phyloP scores from a whole-genome alignment of 352 stramenopile species.

The Phytophthora foliorum region DNA sequence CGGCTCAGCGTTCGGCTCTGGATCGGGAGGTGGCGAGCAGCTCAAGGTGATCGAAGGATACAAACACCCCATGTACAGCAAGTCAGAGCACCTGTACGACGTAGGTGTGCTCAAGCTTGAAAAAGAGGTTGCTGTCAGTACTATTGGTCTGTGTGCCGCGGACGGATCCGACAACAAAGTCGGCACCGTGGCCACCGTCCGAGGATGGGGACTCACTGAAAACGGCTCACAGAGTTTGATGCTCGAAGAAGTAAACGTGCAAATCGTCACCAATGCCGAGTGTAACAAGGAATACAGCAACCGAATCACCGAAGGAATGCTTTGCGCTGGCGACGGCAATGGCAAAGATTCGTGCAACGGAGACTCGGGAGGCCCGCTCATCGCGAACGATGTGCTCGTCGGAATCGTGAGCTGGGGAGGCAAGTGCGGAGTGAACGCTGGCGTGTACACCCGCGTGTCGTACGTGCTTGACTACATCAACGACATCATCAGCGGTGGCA shows the following conservation, averaged over 20 bases:
- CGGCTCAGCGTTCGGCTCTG: conserved; percentile 54
- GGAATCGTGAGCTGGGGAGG: conserved; percentile 79
- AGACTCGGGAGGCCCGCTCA: conserved; percentile 72
- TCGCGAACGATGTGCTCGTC: conserved; percentile 58
- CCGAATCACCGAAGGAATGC: conserved; percentile 69
- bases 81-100: conserved; percentile 61
- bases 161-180: conserved; percentile 65
- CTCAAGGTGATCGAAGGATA: conserved; percentile 55
- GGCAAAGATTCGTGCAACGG: conserved; percentile 73
- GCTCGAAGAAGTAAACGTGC: conserved; percentile 67
- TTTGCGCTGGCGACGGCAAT: conserved; percentile 61
- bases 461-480: conserved; percentile 70
- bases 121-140: conserved; percentile 39
- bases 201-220: conserved; percentile 71
- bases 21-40: conserved; percentile 53
- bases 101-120: conserved; percentile 70
- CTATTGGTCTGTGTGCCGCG: conserved; percentile 43
- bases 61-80: conserved; percentile 67
- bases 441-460: conserved; percentile 68
- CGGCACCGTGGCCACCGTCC: conserved; percentile 60
- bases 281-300: conserved; percentile 69
- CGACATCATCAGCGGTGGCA: conserved; percentile 45
- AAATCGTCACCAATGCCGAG: conserved; percentile 63
- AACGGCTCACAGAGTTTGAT: conserved; percentile 43
- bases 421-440: conserved; percentile 57